Percentiles rank a stretch among this genome's conserved stretches.
phyloP scores from a whole-genome alignment of 208 protist genomes.

The Entamoeba invadens region DNA sequence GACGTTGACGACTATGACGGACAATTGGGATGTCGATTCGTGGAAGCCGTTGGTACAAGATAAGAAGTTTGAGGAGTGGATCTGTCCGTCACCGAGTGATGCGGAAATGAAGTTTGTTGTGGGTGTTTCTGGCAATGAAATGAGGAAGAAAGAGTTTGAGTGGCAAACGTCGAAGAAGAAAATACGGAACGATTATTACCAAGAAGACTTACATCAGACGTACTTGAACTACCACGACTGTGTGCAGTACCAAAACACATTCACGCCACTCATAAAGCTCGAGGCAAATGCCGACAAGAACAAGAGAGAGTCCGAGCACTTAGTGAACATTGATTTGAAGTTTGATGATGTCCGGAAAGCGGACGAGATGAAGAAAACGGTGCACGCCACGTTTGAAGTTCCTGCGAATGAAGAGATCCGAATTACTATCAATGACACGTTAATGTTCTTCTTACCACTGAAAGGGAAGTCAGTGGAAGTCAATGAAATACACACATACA shows the following conservation, averaged over 20 bases:
- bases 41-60: conserved; percentile 66
- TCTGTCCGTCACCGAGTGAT: not conserved
- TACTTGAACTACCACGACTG: conserved; percentile 59
- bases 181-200: conserved; percentile 35
- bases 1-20: not conserved
- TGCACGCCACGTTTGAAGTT: conserved; percentile 58
- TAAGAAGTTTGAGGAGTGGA: not conserved
- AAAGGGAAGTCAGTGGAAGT: conserved; percentile 47
- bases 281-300: conserved; percentile 68
- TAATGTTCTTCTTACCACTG: conserved; percentile 38
- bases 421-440: conserved; percentile 45
- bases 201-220: conserved; percentile 40
- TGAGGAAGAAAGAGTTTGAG: conserved; percentile 63
- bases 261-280: conserved; percentile 61
- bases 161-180: conserved; percentile 56
- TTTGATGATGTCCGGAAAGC: conserved; percentile 60
- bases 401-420: conserved; percentile 63
- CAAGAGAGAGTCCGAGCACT: conserved; percentile 62
- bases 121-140: conserved; percentile 46
- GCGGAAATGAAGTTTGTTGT: not conserved
- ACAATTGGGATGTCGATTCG: conserved; percentile 61
- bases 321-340: conserved; percentile 29
- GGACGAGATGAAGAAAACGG: conserved; percentile 49
- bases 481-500: conserved; percentile 44
- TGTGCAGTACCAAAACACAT: conserved; percentile 65